phyloP scores from a whole-genome alignment of 768 basidiomycete species.

The Flagelloscypha sp. region DNA sequence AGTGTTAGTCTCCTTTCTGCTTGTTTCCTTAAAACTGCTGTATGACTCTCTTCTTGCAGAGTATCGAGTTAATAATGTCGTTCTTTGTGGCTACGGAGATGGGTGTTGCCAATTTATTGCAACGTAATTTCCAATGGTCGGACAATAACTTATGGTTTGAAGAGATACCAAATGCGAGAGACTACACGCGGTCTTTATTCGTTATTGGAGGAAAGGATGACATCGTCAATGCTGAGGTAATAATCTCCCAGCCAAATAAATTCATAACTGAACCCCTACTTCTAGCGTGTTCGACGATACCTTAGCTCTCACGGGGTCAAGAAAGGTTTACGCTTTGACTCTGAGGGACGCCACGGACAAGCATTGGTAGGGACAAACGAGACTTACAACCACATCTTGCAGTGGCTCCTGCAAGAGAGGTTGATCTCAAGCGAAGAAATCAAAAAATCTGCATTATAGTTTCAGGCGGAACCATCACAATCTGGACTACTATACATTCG shows the following conservation, averaged over 20 bases:
- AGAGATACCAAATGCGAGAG: conserved; percentile 74
- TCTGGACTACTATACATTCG: no score
- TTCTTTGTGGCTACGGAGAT: conserved; percentile 87
- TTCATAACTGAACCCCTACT: background rate
- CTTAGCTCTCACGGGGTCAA: conserved; percentile 66
- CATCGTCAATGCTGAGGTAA: conserved; percentile 67
- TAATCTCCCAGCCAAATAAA: conserved; percentile 9
- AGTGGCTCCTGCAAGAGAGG: conserved; percentile 50
- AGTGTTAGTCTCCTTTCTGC: conserved; percentile 37
- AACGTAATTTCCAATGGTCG: conserved; percentile 78
- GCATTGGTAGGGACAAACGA: conserved; percentile 44
- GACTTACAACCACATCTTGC: conserved; percentile 49
- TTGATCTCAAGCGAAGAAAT: no score
- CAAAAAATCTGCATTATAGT: no score
- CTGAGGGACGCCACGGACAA: conserved; percentile 54
- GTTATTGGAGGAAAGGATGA: conserved; percentile 78
- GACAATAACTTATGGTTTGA: conserved; percentile 87
- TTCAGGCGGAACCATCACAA: no score
- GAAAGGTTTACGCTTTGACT: conserved; percentile 58
- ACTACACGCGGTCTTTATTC: conserved; percentile 59
- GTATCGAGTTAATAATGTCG: conserved; percentile 69
- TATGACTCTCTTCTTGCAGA: conserved; percentile 33
- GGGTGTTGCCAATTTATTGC: conserved; percentile 79
- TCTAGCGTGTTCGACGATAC: conserved; percentile 65
- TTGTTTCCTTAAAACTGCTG: conserved; percentile 2